A percentile compares a stretch with the other conserved stretches of the same genome.
Evolutionary conservation across 129 eudicot species (phyloP).

Genomic region (Dittrichia graveolens): DNA sequence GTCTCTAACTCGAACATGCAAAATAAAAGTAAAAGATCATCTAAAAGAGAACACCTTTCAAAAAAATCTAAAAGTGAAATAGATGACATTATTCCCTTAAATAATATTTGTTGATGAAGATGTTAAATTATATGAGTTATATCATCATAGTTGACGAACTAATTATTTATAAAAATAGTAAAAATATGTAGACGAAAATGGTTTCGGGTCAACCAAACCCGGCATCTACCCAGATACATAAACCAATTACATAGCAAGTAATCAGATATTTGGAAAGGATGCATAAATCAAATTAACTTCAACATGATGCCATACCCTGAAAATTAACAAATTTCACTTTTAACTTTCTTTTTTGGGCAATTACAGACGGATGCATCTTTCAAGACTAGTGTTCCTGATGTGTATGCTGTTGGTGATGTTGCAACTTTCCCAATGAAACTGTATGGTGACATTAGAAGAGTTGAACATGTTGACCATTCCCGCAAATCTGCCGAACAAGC

Average conservation of each 20-base stretch:
- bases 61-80: no score
- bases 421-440: slow-evolving; percentile 96
- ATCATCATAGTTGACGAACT: background rate
- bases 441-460: slow-evolving; percentile 83
- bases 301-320: background rate
- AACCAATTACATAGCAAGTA: background rate
- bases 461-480: slow-evolving; percentile 97
- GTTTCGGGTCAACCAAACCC: background rate
- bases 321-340: slow-evolving; percentile 3
- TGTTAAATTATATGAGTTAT: background rate
- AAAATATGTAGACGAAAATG: background rate
- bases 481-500: slow-evolving; percentile 99
- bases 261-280: background rate
- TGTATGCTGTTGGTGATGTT: slow-evolving; percentile 98
- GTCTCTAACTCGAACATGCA: no score
- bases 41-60: no score
- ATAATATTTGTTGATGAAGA: background rate
- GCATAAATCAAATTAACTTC: background rate
- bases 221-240: background rate
- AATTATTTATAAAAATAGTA: background rate
- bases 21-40: no score
- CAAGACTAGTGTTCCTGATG: slow-evolving; percentile 82
- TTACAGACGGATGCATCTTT: slow-evolving; percentile 94
- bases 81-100: background rate
- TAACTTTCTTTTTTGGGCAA: slow-evolving; percentile 14